Percentiles rank a stretch among this genome's conserved stretches.
phyloP scores from a whole-genome alignment of 192 early-diverging fungal species.

The Spizellomyces sp. region DNA sequence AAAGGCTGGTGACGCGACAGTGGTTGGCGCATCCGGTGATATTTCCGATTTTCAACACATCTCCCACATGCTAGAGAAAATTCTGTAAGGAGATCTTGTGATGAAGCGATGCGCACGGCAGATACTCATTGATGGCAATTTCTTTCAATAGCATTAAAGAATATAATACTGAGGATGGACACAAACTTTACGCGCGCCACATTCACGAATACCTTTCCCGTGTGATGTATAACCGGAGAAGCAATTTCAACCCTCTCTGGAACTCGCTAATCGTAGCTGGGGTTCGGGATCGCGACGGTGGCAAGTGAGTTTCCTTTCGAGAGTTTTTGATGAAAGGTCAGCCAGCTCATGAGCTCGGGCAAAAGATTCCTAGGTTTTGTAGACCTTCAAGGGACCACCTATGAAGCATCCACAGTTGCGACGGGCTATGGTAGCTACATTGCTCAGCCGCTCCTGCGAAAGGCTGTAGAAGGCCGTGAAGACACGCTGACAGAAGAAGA shows the following conservation, averaged over 20 bases:
- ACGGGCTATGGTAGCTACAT: constrained; percentile 93
- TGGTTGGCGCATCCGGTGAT: constrained; percentile 91
- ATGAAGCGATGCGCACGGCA: neutral
- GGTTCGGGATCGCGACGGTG: constrained; percentile 73
- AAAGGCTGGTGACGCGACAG: constrained; percentile 78
- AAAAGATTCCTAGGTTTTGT: constrained; percentile 85
- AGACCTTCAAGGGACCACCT: constrained; percentile 93
- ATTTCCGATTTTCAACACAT: constrained; percentile 94
- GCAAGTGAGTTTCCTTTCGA: constrained; percentile 20
- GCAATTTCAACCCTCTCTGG: constrained; percentile 92
- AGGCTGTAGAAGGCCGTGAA: constrained; percentile 83
- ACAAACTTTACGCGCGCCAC: constrained; percentile 78
- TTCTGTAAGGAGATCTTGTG: constrained; percentile 14
- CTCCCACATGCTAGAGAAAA: constrained; percentile 67
- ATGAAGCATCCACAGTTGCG: constrained; percentile 85
- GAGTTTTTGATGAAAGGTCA: neutral
- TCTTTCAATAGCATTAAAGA: constrained; percentile 75
- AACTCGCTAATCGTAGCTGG: constrained; percentile 94
- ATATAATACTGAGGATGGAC: constrained; percentile 86
- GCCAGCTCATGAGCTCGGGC: neutral
- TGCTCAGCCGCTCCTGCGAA: constrained; percentile 90
- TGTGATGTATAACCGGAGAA: constrained; percentile 90
- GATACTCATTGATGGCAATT: neutral
- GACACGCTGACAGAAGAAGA: constrained; percentile 88
- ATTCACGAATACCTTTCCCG: constrained; percentile 90